Evolutionary conservation across 768 basidiomycete genomes (phyloP), one percentile per base, ranked within the genome.

Genomic region (Leccinellum rugosiceps): DNA sequence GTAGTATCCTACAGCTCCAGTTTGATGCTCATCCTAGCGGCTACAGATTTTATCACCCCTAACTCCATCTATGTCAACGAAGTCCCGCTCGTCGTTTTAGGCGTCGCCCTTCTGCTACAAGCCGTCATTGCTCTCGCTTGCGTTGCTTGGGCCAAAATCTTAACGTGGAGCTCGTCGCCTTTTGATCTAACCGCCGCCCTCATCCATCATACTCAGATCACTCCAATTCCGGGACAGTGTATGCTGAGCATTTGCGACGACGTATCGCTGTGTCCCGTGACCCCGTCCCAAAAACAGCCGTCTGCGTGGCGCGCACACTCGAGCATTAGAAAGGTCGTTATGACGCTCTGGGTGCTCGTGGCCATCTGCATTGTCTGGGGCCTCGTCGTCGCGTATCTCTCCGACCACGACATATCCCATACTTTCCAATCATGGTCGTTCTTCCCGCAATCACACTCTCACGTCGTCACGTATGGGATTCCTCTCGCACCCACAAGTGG

Each of bases 141-240:
- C n/a, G 58, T 65, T 25, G 65, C 65, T 15, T 15, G n/a, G 63
- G 64, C 56, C 34, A 34, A 34, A 34, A 59, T 72, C 31, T 47
- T 66, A 51, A 72, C 72, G 7, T 72, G 72, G 72, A 72, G 72
- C 21, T 66, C 72, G 30, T 72, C 71, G 1, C 61, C 71, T 21
- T 62, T 74, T 17, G 71, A 70, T 13, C 60, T 66, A 5, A 69
- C 70, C 4, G 69, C 72, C 3, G 71, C 71, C 2, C 57, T 72
- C 31, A 58, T 74, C 17, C 65, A 68, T 19, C 65, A 72, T 14
- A 59, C 61, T 2, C 67, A 65, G 13, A 64, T 72, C 48, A 0
- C 62, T 4, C 62, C 54, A 1, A 57, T 61, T 30, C 34, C 57
- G 7, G 67, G 60, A 4, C 67, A 49, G 7, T 70, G 72, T 30